Base-by-base conservation (phyloP, 1,139 yeast species). In the Candida glucosophila region DNA sequence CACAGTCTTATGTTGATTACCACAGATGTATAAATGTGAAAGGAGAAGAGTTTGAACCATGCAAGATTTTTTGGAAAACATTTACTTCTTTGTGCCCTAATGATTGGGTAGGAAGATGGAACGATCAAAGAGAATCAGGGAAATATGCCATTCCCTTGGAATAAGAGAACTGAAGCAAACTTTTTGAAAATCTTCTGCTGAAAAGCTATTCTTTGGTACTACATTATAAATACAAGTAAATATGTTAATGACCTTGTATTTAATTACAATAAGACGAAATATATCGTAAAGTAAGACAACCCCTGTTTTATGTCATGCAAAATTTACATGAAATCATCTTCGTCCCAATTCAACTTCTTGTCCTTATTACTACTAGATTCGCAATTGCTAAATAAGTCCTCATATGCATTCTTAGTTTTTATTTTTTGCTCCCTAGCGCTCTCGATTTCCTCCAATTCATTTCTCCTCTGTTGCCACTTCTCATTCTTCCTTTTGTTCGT, bases 11-110 rank as follows among this genome's bases (percentile, higher is more conserved):
- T 68, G 85, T 90, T 49, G 98, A 90, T 64, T 90, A 88, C 77
- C 90, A 82, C 79, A 88, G 86, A 65, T 90, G 98, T 69, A 75
- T 90, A 56, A 80, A 77, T 51, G 86, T 88, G 43, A 88, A 88
- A 69, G 98, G 98, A 53, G 97, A 90, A 65, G 97, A 88, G 39
- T 90, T 90, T 52, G 95, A 88, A 50, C 97, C 97, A 52, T 90
- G 98, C 65, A 73, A 86, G 64, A 86, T 83, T 44, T 90, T 90
- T 68, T 83, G 75, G 77, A 80, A 77, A 63, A 83, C 96, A 33
- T 90, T 72, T 71, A 73, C 80, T 45, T 73, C 96, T 19, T 70
- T 90, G 55, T 90, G 98, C 65, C 98, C 98, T 35, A 68, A 74
- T 30, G 78, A 78, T 48, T 86, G 96, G 96, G 73, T 81, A 44